Percentiles rank a stretch among this genome's conserved stretches.
phyloP scores from a whole-genome alignment of 2,329 filamentous ascomycete genomes.

The Gyromitra esculenta region DNA sequence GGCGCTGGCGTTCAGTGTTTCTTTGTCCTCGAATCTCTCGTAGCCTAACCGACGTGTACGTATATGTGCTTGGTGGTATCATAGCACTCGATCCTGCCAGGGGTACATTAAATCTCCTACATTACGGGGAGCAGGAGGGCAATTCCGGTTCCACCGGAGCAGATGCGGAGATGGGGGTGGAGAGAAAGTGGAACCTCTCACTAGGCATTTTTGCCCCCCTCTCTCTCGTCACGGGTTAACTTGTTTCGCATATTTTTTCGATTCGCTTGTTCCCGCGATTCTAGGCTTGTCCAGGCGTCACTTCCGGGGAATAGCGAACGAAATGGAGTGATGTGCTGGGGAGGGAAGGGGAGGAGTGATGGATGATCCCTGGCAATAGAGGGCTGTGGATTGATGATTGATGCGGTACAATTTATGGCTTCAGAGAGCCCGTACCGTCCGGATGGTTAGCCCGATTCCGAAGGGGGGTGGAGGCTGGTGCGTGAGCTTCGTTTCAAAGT shows the following conservation, averaged over 20 bases:
- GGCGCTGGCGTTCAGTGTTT: neutral
- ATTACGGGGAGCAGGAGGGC: slow-evolving; percentile 24
- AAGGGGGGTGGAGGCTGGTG: slow-evolving; percentile 32
- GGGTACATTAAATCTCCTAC: slow-evolving; percentile 26
- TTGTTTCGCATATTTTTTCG: slow-evolving; percentile 27
- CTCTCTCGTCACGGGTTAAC: slow-evolving; percentile 27
- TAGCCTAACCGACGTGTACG: neutral
- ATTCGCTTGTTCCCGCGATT: slow-evolving; percentile 44
- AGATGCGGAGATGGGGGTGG: slow-evolving; percentile 16
- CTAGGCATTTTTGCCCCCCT: neutral
- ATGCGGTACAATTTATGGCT: slow-evolving; percentile 11
- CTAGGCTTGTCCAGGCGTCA: slow-evolving; percentile 30
- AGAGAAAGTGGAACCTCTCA: slow-evolving; percentile 5
- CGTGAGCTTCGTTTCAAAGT: slow-evolving; percentile 26
- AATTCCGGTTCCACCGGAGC: slow-evolving; percentile 9
- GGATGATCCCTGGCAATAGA: slow-evolving; percentile 35
- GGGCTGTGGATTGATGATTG: neutral
- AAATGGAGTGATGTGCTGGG: slow-evolving; percentile 8
- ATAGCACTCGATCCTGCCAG: slow-evolving; percentile 12
- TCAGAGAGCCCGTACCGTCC: slow-evolving; percentile 24
- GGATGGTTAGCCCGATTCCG: slow-evolving; percentile 42
- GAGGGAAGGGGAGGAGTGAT: slow-evolving; percentile 4
- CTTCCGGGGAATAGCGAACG: slow-evolving; percentile 14
- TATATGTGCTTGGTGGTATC: neutral
- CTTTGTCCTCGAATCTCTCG: neutral